phyloP scores from a whole-genome alignment of 805 yeast species.

The Naumovozyma dairenensis region DNA sequence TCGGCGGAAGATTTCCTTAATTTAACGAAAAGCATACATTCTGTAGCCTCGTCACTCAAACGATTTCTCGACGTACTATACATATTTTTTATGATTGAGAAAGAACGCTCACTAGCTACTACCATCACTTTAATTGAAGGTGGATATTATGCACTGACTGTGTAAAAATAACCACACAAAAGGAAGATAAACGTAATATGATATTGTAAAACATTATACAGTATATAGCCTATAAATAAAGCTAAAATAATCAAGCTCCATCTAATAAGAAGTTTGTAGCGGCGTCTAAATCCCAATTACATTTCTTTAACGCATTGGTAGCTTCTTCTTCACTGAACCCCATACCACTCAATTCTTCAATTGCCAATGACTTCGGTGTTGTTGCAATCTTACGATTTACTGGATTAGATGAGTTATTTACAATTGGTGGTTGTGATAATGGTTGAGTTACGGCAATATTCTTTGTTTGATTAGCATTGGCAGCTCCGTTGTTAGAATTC shows the following conservation, averaged over 20 bases:
- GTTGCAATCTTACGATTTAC: conserved; percentile 30
- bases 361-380: conserved; percentile 44
- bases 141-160: too few relatives aligned
- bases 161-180: too few relatives aligned
- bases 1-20: too few relatives aligned
- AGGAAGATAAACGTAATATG: too few relatives aligned
- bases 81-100: too few relatives aligned
- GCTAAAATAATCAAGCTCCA: conserved; percentile 38
- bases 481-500: conserved; percentile 27
- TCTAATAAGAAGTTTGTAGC: conserved; percentile 85
- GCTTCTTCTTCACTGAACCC: conserved; percentile 70
- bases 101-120: too few relatives aligned
- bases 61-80: too few relatives aligned
- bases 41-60: too few relatives aligned
- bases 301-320: conserved; percentile 52
- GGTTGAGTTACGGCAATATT: conserved; percentile 7
- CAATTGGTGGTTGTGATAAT: neutral
- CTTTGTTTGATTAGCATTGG: conserved; percentile 2
- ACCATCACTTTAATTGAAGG: too few relatives aligned
- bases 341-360: conserved; percentile 80
- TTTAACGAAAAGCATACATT: too few relatives aligned
- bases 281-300: conserved; percentile 66
- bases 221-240: neutral
- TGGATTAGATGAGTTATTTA: conserved; percentile 5
- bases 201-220: neutral